Evolutionary conservation across 2,329 filamentous ascomycete genomes (phyloP), one percentile per base, ranked within the genome.

Genomic region (Fusarium verrucosum): DNA sequence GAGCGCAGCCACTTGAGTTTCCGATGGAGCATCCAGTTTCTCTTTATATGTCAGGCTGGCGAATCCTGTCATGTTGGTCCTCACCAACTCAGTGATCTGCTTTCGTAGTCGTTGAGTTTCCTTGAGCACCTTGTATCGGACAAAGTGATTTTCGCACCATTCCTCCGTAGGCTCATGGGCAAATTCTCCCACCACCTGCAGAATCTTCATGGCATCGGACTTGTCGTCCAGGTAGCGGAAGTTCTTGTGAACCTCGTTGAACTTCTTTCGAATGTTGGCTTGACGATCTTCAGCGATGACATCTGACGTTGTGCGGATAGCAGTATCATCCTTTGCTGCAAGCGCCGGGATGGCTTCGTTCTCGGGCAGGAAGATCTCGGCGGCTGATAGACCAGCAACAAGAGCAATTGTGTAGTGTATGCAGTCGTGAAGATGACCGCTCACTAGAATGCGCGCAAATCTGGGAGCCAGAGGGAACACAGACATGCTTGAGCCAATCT

Each of bases 401-500:
- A 98, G 81, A 3, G 93, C 92, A 58, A 98, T 90, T 5, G 93
- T 92, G 73, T 96, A 94, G 0, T 90, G 89, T 45, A 96, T 83
- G 63, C 95, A 94, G 58, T 89, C 87, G 73, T 96, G 90, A 23
- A 91, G 84, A 72, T 96, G 88, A 1, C 94, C 94, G 43, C 97
- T 89, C 10, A 96, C 82, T n/a, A 99, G 81, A 77, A 98, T 98
- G 51, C 94, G 92, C 9, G 94, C 89, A 73, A 96, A 97, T 2
- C 95, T 87, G 17, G 95, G 96, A 25, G 92, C 92, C 14, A 99
- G 83, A 4, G 95, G 95, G 74, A 97, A 98, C 22, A 92, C 84
- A 7, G 93, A 92, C 79, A 99, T 90, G 49, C 92, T 90, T 32
- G 86, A 86, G 17, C 95, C 95, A 23, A 92, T 82, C 35, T 87